Conservation (phyloP, 495 filamentous ascomycete species). For the Daldinia childiae region DNA sequence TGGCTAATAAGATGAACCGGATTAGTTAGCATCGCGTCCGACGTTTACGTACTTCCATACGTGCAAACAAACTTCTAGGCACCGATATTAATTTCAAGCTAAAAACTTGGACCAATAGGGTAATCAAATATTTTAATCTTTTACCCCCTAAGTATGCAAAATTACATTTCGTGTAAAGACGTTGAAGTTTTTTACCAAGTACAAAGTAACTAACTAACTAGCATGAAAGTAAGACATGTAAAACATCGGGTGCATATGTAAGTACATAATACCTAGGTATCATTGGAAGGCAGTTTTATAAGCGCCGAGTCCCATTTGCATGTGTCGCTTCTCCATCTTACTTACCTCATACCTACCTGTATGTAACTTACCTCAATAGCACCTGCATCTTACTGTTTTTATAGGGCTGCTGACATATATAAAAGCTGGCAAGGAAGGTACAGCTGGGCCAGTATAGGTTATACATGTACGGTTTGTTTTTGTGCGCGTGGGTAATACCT, state of each 20-base stretch:
- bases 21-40: not conserved
- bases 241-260: too few species aligned
- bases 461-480: not conserved
- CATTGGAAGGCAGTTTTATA: constrained; percentile 12
- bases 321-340: constrained; percentile 5
- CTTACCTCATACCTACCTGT: not conserved
- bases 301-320: constrained; percentile 24
- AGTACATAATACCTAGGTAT: not conserved
- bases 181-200: not conserved
- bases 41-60: not conserved
- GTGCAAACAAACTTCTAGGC: not conserved
- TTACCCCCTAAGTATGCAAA: not conserved
- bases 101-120: not conserved
- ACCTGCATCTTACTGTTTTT: not conserved
- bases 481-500: not conserved
- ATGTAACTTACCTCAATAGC: not conserved
- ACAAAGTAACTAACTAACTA: too few species aligned
- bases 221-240: too few species aligned
- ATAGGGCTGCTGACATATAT: not conserved
- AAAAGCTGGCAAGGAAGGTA: not conserved
- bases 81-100: not conserved
- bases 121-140: not conserved
- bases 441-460: not conserved
- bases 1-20: constrained; percentile 1
- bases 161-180: constrained; percentile 1